A percentile compares a stretch with the other conserved stretches of the same genome.
These are phyloP conservation scores for Agrocybe chaxingu DNA, from an alignment of 768 basidiomycete species.

Conservation along the genomic window DNA sequence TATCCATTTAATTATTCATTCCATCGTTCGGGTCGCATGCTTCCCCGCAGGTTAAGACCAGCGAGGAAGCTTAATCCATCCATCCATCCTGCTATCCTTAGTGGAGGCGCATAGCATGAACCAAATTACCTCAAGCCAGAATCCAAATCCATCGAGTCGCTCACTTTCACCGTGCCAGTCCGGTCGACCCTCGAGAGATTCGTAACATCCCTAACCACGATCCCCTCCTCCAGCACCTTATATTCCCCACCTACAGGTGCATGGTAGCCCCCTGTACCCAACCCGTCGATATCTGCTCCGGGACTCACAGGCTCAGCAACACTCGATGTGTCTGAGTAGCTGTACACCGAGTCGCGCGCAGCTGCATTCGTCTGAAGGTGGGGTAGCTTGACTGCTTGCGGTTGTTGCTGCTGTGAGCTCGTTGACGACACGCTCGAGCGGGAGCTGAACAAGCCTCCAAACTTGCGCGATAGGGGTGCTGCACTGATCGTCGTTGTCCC, in stretches of 20 bases:
- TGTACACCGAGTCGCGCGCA: slow-evolving; percentile 41
- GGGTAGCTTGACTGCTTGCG: slow-evolving; percentile 16
- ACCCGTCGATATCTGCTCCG: slow-evolving; percentile 31
- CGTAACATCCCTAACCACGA: slow-evolving; percentile 27
- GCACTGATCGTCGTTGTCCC: slow-evolving; percentile 23
- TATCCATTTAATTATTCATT: no score
- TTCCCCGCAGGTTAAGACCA: no score
- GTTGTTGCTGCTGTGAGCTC: slow-evolving; percentile 13
- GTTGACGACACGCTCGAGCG: slow-evolving; percentile 52
- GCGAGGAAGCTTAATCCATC: no score
- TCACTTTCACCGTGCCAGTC: no score
- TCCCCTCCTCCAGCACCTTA: slow-evolving; percentile 9
- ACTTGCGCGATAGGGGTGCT: slow-evolving; percentile 56
- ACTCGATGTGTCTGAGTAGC: slow-evolving; percentile 58
- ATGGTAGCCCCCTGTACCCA: slow-evolving; percentile 18
- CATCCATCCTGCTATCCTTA: no score
- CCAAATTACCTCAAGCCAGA: no score
- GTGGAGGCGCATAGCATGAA: no score
- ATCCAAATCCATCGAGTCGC: no score
- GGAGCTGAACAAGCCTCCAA: slow-evolving; percentile 70
- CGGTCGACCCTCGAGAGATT: slow-evolving; percentile 18
- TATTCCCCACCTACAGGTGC: slow-evolving; percentile 2
- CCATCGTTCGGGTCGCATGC: no score
- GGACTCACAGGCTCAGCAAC: slow-evolving; percentile 60
- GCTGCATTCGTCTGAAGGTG: slow-evolving; percentile 31